phyloP scores from a whole-genome alignment of 192 early-diverging fungal genomes.

The Entomortierella chlamydospora region DNA sequence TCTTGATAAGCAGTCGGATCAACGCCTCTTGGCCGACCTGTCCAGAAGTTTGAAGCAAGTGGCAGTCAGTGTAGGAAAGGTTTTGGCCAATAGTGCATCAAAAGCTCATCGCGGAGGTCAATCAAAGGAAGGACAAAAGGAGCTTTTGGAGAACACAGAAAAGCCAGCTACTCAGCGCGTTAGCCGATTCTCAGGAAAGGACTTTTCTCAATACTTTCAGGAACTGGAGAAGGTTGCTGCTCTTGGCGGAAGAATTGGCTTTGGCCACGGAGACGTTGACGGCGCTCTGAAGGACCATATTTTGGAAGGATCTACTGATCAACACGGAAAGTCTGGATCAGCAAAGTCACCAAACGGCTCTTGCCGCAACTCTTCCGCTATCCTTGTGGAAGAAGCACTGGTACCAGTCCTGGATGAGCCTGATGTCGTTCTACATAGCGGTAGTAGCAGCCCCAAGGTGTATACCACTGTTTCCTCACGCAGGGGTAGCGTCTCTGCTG shows the following conservation, averaged over 20 bases:
- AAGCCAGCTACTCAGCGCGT: background rate
- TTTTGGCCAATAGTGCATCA: constrained; percentile 12
- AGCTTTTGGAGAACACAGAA: background rate
- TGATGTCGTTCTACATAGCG: background rate
- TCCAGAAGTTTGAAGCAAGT: constrained; percentile 44
- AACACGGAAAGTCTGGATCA: background rate
- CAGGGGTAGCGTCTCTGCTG: constrained; percentile 23
- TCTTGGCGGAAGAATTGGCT: constrained; percentile 29
- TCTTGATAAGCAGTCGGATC: background rate
- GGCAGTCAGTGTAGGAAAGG: constrained; percentile 45
- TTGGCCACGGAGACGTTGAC: constrained; percentile 13
- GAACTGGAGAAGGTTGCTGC: constrained; percentile 51
- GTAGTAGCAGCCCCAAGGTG: background rate
- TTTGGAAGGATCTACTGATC: background rate
- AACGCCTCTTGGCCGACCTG: constrained; percentile 16
- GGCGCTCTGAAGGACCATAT: background rate
- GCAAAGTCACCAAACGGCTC: background rate
- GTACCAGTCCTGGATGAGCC: no score
- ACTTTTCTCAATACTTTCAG: constrained; percentile 41
- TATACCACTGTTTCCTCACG: background rate
- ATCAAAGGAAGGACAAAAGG: background rate
- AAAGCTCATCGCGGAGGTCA: background rate
- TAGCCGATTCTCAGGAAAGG: constrained; percentile 22
- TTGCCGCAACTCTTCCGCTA: no score
- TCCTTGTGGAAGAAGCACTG: no score